These are phyloP conservation scores for Rhodosporidiobolus sp. DNA, from an alignment of 768 basidiomycete genomes.

Conservation along the genomic window DNA sequence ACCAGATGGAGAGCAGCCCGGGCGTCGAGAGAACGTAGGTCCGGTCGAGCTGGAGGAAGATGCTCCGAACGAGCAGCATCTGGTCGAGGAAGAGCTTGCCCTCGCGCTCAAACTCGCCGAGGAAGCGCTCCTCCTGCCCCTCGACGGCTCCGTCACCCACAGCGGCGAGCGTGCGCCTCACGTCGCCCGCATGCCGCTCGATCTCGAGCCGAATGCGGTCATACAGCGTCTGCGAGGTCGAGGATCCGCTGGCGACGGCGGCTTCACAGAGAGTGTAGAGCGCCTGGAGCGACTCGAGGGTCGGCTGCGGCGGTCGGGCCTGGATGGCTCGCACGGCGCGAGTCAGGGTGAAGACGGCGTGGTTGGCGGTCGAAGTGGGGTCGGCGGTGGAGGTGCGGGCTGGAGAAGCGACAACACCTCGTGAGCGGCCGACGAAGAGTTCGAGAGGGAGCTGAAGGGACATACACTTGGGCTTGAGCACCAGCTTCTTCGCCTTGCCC, in stretches of 20 bases:
- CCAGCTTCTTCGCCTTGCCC: conserved; percentile 19
- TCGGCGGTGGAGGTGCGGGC: conserved; percentile 3
- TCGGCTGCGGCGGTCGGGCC: conserved; percentile 39
- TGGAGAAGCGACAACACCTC: neutral
- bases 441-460: neutral
- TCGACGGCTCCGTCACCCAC: conserved; percentile 9
- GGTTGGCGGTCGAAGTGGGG: conserved; percentile 3
- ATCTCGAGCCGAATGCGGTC: conserved; percentile 61
- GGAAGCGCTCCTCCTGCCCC: conserved; percentile 57
- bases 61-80: conserved; percentile 60
- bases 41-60: conserved; percentile 71
- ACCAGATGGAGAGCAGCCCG: conserved; percentile 55
- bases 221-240: conserved; percentile 56
- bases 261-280: conserved; percentile 44
- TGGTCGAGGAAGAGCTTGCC: conserved; percentile 66
- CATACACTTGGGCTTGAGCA: conserved; percentile 12
- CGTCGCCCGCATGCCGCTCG: conserved; percentile 55
- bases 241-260: conserved; percentile 51
- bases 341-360: conserved; percentile 35
- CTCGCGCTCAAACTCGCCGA: conserved; percentile 57
- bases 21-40: conserved; percentile 57
- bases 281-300: conserved; percentile 41
- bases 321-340: conserved; percentile 43
- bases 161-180: conserved; percentile 52
- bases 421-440: neutral